Evolutionary conservation across 345 rosid species (phyloP).

Genomic region (Citrus cavaleriei): DNA sequence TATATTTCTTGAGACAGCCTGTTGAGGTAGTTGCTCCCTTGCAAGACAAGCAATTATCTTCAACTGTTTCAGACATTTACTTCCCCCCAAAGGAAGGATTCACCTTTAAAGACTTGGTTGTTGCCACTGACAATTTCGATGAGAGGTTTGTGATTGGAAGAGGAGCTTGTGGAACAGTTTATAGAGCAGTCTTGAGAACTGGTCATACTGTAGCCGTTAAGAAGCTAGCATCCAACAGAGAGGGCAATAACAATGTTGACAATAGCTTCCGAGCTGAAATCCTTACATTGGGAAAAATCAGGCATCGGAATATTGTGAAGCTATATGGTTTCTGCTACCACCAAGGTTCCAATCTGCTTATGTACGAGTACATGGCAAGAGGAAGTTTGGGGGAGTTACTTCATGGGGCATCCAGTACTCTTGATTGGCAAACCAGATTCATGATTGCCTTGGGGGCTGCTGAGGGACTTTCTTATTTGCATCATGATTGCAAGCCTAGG

Average conservation of each 20-base stretch:
- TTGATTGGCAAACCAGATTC: conserved; percentile 78
- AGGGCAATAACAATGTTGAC: conserved; percentile 61
- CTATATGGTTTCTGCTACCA: conserved; percentile 83
- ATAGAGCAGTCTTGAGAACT: conserved; percentile 59
- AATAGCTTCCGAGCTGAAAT: conserved; percentile 88
- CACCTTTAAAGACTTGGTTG: conserved; percentile 71
- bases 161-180: conserved; percentile 92
- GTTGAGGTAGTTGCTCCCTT: conserved; percentile 29
- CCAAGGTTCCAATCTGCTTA: conserved; percentile 86
- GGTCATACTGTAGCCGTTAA: conserved; percentile 75
- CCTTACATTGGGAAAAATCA: conserved; percentile 68
- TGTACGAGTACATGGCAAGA: conserved; percentile 63
- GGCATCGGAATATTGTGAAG: conserved; percentile 89
- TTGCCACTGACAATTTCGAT: conserved; percentile 65
- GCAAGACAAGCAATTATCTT: conserved; percentile 34
- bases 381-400: conserved; percentile 81
- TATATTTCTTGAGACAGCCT: conserved; percentile 60
- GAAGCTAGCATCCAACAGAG: conserved; percentile 74
- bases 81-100: conserved; percentile 75
- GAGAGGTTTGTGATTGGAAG: conserved; percentile 74
- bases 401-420: conserved; percentile 45
- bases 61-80: conserved; percentile 56
- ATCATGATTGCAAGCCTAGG: conserved; percentile 85
- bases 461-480: conserved; percentile 76
- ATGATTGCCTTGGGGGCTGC: conserved; percentile 83